Evolutionary conservation across 2,329 filamentous ascomycete species (phyloP), one percentile per base, ranked within the genome.

Genomic region (Ceratocystis harringtonii): DNA sequence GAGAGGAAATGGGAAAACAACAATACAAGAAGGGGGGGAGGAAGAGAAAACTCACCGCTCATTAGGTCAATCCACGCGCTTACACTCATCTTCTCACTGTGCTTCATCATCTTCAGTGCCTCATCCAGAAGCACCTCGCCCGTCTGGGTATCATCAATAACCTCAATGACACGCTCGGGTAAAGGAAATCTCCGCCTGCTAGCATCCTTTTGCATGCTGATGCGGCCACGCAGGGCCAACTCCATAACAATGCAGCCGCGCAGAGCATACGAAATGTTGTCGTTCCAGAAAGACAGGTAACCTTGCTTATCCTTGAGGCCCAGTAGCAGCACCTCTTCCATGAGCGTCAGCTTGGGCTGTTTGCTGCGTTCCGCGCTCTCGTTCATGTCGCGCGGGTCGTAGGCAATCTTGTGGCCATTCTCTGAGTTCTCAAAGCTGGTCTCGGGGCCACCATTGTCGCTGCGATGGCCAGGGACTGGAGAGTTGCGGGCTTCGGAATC

Each of bases 31-130:
- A 17, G 5, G n/a, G 12, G 5, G 1, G 22, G 22, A 25, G 22
- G 10, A 62, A 50, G 62, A 67, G 62, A 62, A 58, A 64, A 73
- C 81, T 71, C 84, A 96, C 92, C 94, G 76, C 92, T 96, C 91
- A 99, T 92, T 70, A 99, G 80, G 76, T 99, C 94, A 75, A 99
- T 97, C 94, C 94, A 99, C 58, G 90, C 90, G 80, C 90, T 94
- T 70, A 99, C 94, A 77, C 94, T 97, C 94, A 99, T 97, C 83
- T 96, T 96, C 80, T 99, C 94, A 77, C 91, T 96, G 71, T 89
- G 87, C 82, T 99, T 99, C 92, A 99, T 99, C 92, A 99, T 95
- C 81, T 99, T 99, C 73, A 99, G 80, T 67, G 94, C 90, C 80
- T 99, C 94, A 77, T 99, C 94, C 73, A 99, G 83, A 72, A 99